Conservation (phyloP, 331 rosid genomes). For the Prunus yedoensis region DNA sequence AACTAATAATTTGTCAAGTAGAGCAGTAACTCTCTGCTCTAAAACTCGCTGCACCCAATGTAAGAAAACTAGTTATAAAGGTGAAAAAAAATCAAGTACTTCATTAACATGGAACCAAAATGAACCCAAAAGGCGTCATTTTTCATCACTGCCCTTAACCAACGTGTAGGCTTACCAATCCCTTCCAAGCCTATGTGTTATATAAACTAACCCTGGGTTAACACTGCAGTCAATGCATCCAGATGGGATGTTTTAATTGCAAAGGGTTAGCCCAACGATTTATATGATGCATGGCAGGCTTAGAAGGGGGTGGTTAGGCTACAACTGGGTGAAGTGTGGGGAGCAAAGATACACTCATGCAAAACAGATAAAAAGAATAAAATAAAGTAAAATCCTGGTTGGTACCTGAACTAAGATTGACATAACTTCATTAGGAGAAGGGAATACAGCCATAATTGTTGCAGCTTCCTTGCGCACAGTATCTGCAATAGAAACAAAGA, state of each 20-base stretch:
- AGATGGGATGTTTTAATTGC: not conserved
- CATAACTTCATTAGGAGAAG: conserved; percentile 96
- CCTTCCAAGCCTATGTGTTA: not conserved
- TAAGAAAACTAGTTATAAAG: conserved; percentile 13
- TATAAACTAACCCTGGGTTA: not conserved
- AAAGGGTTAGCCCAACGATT: not conserved
- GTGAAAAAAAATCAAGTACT: conserved; percentile 1
- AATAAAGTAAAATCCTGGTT: conserved; percentile 12
- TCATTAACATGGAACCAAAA: too few species aligned
- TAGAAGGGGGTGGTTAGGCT: not conserved
- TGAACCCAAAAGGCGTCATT: not conserved
- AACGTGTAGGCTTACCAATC: not conserved
- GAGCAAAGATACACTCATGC: not conserved
- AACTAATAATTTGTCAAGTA: conserved; percentile 82
- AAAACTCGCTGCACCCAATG: conserved; percentile 75
- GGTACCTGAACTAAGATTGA: conserved; percentile 96
- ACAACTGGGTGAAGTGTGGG: not conserved
- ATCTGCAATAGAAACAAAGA: conserved; percentile 53
- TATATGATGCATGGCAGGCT: not conserved
- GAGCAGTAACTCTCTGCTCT: conserved; percentile 88
- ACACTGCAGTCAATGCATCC: not conserved
- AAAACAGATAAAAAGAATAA: not conserved
- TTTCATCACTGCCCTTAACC: not conserved
- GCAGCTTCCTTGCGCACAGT: conserved; percentile 96
- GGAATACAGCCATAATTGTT: conserved; percentile 86